Percentiles rank a stretch among this genome's conserved stretches.
phyloP scores from a whole-genome alignment of 23 red algal species.

The Rhodosorus marinus region DNA sequence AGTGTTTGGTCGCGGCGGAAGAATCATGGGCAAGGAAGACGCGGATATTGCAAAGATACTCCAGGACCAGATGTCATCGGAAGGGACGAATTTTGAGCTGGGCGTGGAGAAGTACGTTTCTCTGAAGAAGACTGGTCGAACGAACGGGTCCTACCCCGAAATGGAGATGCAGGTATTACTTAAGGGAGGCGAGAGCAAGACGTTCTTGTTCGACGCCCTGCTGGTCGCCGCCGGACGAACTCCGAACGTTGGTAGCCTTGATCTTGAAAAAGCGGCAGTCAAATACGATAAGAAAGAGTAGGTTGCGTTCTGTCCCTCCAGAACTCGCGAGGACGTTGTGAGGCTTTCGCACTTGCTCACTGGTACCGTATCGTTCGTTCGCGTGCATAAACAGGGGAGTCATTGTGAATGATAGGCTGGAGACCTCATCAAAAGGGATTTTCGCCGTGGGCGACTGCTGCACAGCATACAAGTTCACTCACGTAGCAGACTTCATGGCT shows the following conservation, averaged over 20 bases:
- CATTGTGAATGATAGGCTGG: neutral
- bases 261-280: constrained; percentile 26
- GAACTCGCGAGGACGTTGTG: too few species aligned
- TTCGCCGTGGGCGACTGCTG: constrained; percentile 3
- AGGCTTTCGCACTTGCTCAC: too few species aligned
- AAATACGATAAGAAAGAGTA: constrained; percentile 23
- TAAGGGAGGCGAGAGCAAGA: neutral
- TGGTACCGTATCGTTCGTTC: too few species aligned
- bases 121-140: constrained; percentile 16
- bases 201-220: constrained; percentile 31
- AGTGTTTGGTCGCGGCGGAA: constrained; percentile 35
- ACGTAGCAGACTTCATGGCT: constrained; percentile 45
- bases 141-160: neutral
- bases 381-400: too few species aligned
- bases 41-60: constrained; percentile 18
- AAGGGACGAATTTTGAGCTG: constrained; percentile 26
- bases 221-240: constrained; percentile 26
- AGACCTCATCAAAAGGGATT: neutral
- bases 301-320: too few species aligned
- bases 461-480: constrained; percentile 40
- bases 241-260: constrained; percentile 32
- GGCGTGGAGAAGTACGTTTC: constrained; percentile 15
- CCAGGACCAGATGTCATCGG: constrained; percentile 23
- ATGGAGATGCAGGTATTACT: neutral
- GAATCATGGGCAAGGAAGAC: constrained; percentile 55